Percentiles rank a stretch among this genome's conserved stretches.
These are phyloP conservation scores for Rhizopogon sp. DNA, from an alignment of 768 basidiomycete genomes.

Conservation along the genomic window DNA sequence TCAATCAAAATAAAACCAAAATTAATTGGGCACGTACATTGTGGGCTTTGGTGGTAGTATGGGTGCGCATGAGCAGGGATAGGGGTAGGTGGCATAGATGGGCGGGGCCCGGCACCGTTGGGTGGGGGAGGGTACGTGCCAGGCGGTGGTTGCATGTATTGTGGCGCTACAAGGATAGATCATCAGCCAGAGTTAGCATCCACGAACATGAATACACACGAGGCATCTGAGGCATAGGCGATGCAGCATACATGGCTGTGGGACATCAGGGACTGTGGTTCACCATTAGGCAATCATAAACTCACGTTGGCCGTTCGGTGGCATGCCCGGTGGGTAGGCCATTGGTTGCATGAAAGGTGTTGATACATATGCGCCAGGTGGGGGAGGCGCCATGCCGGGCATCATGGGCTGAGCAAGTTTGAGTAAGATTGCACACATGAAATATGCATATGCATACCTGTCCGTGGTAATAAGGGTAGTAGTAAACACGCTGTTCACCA, in stretches of 20 bases:
- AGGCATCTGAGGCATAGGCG: constrained; percentile 84
- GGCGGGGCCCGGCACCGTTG: constrained; percentile 73
- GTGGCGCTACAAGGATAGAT: constrained; percentile 42
- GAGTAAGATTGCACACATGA: not conserved
- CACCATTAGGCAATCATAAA: not conserved
- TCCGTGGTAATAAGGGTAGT: constrained; percentile 76
- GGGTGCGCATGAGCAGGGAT: constrained; percentile 83
- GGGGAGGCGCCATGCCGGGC: constrained; percentile 79
- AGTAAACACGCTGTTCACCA: constrained; percentile 66
- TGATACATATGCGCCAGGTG: constrained; percentile 76
- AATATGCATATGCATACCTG: constrained; percentile 41
- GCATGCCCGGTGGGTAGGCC: constrained; percentile 78
- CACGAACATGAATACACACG: constrained; percentile 45
- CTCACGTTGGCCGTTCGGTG: constrained; percentile 59
- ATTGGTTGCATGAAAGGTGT: constrained; percentile 82
- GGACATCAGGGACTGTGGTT: constrained; percentile 3
- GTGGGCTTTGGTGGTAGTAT: constrained; percentile 88
- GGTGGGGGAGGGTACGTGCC: constrained; percentile 75
- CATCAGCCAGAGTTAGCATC: constrained; percentile 2
- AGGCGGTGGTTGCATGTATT: constrained; percentile 78
- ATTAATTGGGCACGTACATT: constrained; percentile 47
- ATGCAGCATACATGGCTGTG: constrained; percentile 75
- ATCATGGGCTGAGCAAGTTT: constrained; percentile 60
- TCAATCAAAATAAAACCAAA: constrained; percentile 22
- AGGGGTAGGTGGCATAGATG: constrained; percentile 89